These are phyloP conservation scores for Aegle marmelos DNA, from an alignment of 345 rosid species.

Conservation along the genomic window DNA sequence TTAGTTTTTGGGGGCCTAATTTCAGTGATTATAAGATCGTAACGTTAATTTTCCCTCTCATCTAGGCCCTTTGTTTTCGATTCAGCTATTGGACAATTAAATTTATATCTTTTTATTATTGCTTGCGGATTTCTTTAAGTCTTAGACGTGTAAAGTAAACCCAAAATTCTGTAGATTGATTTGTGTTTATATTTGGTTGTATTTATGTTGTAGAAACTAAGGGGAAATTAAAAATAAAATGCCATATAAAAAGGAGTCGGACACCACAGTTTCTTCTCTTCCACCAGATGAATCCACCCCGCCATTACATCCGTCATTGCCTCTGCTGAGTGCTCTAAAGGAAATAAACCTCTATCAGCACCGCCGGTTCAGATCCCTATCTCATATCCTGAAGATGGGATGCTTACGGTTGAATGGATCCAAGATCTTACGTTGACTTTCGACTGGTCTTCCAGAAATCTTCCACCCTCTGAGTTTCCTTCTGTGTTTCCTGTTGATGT, in stretches of 20 bases:
- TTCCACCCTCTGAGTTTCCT: slow-evolving; percentile 57
- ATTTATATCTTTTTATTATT: too few relatives aligned
- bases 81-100: too few relatives aligned
- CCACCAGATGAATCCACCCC: background rate
- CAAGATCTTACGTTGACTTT: slow-evolving; percentile 41
- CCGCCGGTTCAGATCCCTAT: slow-evolving; percentile 29
- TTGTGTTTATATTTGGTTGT: background rate
- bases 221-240: background rate
- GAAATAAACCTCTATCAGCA: background rate
- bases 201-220: background rate
- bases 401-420: slow-evolving; percentile 62
- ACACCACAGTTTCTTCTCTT: background rate
- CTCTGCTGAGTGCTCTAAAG: background rate
- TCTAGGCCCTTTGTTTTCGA: too few relatives aligned
- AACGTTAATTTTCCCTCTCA: too few relatives aligned
- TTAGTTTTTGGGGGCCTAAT: background rate
- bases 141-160: too few relatives aligned
- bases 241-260: background rate
- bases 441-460: slow-evolving; percentile 76
- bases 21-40: too few relatives aligned
- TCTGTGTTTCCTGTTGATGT: slow-evolving; percentile 59
- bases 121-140: too few relatives aligned
- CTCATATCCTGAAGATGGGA: slow-evolving; percentile 64
- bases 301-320: background rate
- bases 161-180: background rate